A percentile compares a stretch with the other conserved stretches of the same genome.
Conservation (phyloP, 202 grass and related monocot genomes). For the Zizania palustris region DNA sequence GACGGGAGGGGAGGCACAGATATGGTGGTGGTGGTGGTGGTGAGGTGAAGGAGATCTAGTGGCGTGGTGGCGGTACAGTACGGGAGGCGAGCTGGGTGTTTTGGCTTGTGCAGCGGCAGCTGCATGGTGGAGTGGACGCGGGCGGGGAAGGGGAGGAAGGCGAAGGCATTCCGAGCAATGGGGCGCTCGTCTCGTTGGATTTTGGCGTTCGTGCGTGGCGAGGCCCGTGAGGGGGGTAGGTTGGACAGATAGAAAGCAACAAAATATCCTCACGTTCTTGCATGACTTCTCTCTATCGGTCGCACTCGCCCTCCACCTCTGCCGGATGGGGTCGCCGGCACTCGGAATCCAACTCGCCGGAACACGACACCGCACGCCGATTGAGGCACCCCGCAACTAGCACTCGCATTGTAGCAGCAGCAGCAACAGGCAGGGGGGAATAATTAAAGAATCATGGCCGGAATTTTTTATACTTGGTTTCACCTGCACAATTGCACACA, state of each 20-base stretch:
- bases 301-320: background rate
- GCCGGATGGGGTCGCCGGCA: conserved; percentile 30
- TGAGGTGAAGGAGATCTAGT: background rate
- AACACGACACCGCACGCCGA: conserved; percentile 50
- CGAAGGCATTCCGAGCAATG: background rate
- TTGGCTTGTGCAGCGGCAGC: conserved; percentile 4
- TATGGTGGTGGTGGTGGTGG: conserved; percentile 1
- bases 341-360: conserved; percentile 41
- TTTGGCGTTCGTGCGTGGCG: background rate
- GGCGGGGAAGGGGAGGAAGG: background rate
- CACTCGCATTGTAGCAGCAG: background rate
- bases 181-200: background rate
- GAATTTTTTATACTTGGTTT: background rate
- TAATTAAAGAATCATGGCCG: conserved; percentile 32
- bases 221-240: conserved; percentile 51
- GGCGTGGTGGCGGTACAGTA: conserved; percentile 9
- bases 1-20: conserved; percentile 5
- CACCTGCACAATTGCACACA: background rate
- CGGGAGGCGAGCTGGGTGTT: conserved; percentile 39
- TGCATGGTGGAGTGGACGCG: conserved; percentile 36
- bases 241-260: conserved; percentile 61
- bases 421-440: background rate
- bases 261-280: conserved; percentile 62
- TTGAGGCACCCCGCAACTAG: conserved; percentile 27
- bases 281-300: too few species aligned